Evolutionary conservation across 352 stramenopile species (phyloP), one percentile per base, ranked within the genome.

Genomic region (Pythium aphanidermatum): DNA sequence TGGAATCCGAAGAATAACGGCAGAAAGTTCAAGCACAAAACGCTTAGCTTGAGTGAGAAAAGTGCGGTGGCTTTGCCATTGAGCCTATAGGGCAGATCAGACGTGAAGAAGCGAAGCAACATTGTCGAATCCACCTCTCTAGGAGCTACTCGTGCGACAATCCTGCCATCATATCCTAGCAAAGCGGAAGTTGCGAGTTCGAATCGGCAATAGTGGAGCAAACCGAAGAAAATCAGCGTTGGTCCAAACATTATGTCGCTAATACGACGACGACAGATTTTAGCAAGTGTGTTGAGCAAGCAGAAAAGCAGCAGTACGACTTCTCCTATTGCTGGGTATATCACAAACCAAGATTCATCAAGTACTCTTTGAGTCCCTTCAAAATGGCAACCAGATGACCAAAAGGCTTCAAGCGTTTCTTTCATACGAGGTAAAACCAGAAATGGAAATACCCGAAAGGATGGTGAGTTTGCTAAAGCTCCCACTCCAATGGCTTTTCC

Each of bases 211-310:
- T 38, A 51, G 51, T 78, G 68, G 28, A 70, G 17, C 21, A 61
- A 13, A 17, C 58, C 68, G 19, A 71, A 50, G 23, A 68, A 16
- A 10, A 55, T 19, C 26, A 79, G 27, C 3, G 62, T 69, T 4
- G 64, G 68, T 3, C 51, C 50, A 38, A 74, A 68, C 4, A 66
- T 33, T 19, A 41, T 40, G n/a, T 75, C 62, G 20, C 43, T 53
- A 8, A 74, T 55, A 5, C 64, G 65, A 0, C 55, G 52, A 19
- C 64, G 47, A 13, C 45, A 35, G 14, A 71, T 46, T 26, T 71
- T 72, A 26, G 58, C 56, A 9, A 54, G 16, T 16, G 71, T 58
- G 46, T 79, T 74, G 42, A 79, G 48, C 29, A 75, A 23, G 13
- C 64, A 69, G 58, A 60, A 78, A 25, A 58, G 63, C 5, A 75